Evolutionary conservation across 306 rosid species (phyloP), one percentile per base, ranked within the genome.

Genomic region (Fragaria nilgerrensis): DNA sequence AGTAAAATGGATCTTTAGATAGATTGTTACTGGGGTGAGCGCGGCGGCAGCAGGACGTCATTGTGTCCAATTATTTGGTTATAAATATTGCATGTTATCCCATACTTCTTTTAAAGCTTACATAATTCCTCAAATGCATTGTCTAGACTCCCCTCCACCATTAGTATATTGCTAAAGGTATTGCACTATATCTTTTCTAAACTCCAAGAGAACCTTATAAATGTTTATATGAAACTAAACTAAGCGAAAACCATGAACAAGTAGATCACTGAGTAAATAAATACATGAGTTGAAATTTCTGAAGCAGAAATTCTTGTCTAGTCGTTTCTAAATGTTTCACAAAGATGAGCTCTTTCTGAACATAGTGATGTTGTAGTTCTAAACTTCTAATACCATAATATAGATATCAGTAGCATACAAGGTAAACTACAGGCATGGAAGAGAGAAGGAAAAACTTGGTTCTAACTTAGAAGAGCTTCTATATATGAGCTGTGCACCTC

Each of bases 171-270:
- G 3, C 34, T 29, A 29, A 29, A 29, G 34, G 34, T 29, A 29
- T 29, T 29, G 34, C 34, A 2, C 34, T 50, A 7, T 50, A 50
- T 15, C 56, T 5, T 16, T 3, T 49, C 17, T 16, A 27, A 27
- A 61, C 4, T 27, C 41, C 74, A 47, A 47, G 74, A 70, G 23
- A 37, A 45, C 74, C 56, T 44, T 25, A 70, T 70, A 50, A 45
- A 47, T 12, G 47, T 47, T 47, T 8, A 34, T 14, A 70, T 8
- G 43, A 70, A 12, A 70, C 59, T 47, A 47, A 16, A 44, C 15
- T 29, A 10, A 29, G 75, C 37, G 49, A 29, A 16, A 27, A 70
- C 75, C 27, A 16, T 5, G 2, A 48, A 13, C 27, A 49, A 0
- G 45, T 49, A 29, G 66, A 25, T 61, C 17, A 61, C 16, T 5